A percentile compares a stretch with the other conserved stretches of the same genome.
Evolutionary conservation across 164 flowering plant species (phyloP).

Genomic region (Macadamia integrifolia): DNA sequence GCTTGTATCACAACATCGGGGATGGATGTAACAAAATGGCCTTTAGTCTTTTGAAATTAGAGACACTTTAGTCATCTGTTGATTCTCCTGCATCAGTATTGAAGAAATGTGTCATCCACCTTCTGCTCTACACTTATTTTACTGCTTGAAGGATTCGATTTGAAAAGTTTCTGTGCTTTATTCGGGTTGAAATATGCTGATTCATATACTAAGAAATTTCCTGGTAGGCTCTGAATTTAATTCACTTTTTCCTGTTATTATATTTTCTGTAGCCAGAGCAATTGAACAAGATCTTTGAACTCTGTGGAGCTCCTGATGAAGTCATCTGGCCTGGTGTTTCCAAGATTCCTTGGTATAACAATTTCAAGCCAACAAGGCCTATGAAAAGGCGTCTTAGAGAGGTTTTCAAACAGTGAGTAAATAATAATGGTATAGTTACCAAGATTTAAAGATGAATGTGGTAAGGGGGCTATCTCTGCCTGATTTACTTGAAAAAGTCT

Average conservation of each 20-base stretch:
- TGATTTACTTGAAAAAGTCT: neutral
- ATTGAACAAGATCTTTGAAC: conserved; percentile 72
- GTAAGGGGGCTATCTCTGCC: neutral
- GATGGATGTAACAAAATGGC: no score
- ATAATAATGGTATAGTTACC: neutral
- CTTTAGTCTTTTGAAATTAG: no score
- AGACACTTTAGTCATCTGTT: no score
- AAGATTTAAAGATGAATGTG: neutral
- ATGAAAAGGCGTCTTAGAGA: conserved; percentile 74
- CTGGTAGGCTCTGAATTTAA: neutral
- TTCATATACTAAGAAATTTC: neutral
- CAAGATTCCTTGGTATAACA: conserved; percentile 70
- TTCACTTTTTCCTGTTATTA: neutral
- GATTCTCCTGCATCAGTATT: no score
- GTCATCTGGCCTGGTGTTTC: conserved; percentile 81
- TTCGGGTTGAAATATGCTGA: neutral
- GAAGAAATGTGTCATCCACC: no score
- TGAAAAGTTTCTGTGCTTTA: neutral
- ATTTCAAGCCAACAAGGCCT: conserved; percentile 67
- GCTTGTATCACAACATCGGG: no score
- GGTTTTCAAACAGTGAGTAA: conserved; percentile 64
- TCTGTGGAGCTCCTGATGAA: conserved; percentile 84
- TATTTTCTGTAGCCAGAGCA: conserved; percentile 58
- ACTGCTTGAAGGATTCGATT: no score
- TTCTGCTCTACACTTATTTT: no score